Base-by-base conservation (phyloP, 192 early-diverging fungal genomes). In the Backusella liffmaniae region DNA sequence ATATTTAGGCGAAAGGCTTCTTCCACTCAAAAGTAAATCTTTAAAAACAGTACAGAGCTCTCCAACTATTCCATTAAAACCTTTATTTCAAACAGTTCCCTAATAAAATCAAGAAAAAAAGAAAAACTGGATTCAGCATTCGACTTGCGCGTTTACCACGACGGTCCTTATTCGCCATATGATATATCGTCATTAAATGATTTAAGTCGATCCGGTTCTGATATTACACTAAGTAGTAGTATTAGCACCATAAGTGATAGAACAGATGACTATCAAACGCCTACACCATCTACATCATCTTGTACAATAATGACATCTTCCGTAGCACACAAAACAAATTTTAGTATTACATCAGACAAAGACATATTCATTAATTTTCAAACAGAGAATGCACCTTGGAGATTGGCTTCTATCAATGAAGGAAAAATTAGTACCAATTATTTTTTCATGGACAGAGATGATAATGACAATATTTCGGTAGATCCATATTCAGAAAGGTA, bases 191-290 rank as follows among this genome's bases (percentile, higher is more conserved):
- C 67, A 23, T 71, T 39, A 49, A 44, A 71, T 44, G 41, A 49
- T 71, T 71, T 37, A 39, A 69, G 67, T 29, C 32, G 67, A 41
- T 41, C 67, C 18, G 41, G 35, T 41, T 69, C 67, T 12, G 37
- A 69, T 69, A 69, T 69, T 21, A 69, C 67, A 12, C 18, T 69
- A 12, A 69, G 67, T 21, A 69, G 67, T 41, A 69, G 18, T 16
- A 37, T 39, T 21, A 41, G n/a, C 10, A 35, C 35, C 5, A 69
- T 36, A 36, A 16, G n/a, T 29, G n/a, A 46, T 16, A 62, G 26
- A 62, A 62, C 56, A 62, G 56, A 62, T 62, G 56, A 62, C 7
- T 62, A 26, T 62, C 56, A 62, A 62, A 29, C 56, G 12, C 21
- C 56, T 29, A 62, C 56, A 29, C 56, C 56, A 29, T 29, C 56